Percentiles rank a stretch among this genome's conserved stretches.
These are phyloP conservation scores for Populus hybrid DNA, from an alignment of 441 rosid species.

Conservation along the genomic window DNA sequence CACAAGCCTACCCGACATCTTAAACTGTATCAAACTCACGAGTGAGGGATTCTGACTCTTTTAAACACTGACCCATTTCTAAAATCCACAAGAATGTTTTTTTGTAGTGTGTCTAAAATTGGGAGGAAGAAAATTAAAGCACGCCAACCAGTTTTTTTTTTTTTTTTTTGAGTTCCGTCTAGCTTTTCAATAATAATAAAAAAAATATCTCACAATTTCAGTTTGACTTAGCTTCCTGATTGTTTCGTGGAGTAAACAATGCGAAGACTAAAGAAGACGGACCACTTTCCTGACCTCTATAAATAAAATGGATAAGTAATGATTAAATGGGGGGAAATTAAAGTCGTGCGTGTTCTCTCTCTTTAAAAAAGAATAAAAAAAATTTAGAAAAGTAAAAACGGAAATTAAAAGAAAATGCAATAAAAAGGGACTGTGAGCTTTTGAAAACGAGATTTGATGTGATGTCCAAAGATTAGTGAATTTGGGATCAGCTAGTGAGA, in stretches of 20 bases:
- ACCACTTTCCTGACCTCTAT: not conserved
- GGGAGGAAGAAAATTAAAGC: not conserved
- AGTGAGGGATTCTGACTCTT: not conserved
- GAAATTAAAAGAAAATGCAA: not conserved
- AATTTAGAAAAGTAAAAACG: not conserved
- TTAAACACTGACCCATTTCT: not conserved
- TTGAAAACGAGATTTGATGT: slow-evolving; percentile 18
- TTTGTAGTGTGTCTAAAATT: not conserved
- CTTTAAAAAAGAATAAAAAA: not conserved
- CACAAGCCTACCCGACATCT: not conserved
- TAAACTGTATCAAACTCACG: not conserved
- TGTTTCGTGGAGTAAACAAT: not conserved
- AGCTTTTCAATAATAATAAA: not conserved
- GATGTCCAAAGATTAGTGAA: slow-evolving; percentile 8
- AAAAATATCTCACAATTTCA: not conserved
- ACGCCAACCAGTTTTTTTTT: not conserved
- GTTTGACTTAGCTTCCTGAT: not conserved
- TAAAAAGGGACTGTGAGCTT: not conserved
- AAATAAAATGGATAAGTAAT: not conserved
- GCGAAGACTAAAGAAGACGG: not conserved
- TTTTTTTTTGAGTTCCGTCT: too few relatives aligned
- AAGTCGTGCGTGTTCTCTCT: not conserved
- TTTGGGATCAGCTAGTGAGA: slow-evolving; percentile 30
- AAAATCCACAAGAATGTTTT: slow-evolving; percentile 11
- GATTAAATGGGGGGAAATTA: not conserved